phyloP scores from a whole-genome alignment of 2,329 filamentous ascomycete genomes.

The Thyridium curvatum region DNA sequence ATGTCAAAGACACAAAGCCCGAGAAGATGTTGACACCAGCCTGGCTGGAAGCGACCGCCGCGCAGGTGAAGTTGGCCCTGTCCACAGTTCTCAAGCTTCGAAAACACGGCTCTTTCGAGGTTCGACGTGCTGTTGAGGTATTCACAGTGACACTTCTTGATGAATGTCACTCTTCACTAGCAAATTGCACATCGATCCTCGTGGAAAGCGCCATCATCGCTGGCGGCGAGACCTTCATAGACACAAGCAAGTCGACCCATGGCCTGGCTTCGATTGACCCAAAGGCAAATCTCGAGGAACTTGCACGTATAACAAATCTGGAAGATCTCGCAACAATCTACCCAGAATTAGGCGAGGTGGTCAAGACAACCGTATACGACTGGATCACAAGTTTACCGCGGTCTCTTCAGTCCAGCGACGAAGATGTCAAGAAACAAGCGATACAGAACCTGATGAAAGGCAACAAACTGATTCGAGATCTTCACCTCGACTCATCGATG shows the following conservation, averaged over 20 bases:
- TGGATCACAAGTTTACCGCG: constrained; percentile 79
- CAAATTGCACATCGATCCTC: constrained; percentile 62
- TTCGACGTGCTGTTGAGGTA: constrained; percentile 59
- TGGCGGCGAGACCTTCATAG: constrained; percentile 53
- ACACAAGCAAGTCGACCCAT: too few species aligned
- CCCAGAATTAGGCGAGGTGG: constrained; percentile 41
- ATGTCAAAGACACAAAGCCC: constrained; percentile 17
- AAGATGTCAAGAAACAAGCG: constrained; percentile 64
- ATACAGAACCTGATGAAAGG: constrained; percentile 73
- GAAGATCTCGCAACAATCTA: constrained; percentile 49
- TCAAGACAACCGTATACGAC: constrained; percentile 66
- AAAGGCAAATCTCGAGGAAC: constrained; percentile 40
- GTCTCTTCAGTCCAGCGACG: constrained; percentile 78
- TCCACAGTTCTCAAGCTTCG: constrained; percentile 71
- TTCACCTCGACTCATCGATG: constrained; percentile 58
- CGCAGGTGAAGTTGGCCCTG: constrained; percentile 78
- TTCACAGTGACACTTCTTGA: constrained; percentile 73
- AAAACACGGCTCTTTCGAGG: constrained; percentile 60
- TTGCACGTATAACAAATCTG: constrained; percentile 35
- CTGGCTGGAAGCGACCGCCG: constrained; percentile 76
- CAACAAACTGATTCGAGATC: constrained; percentile 56
- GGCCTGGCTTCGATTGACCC: too few species aligned
- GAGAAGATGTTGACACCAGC: constrained; percentile 34
- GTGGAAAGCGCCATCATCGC: constrained; percentile 77
- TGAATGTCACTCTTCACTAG: constrained; percentile 68